Evolutionary conservation across 1,284 basidiomycete species (phyloP).

Genomic region (Wallemia mellicola): DNA sequence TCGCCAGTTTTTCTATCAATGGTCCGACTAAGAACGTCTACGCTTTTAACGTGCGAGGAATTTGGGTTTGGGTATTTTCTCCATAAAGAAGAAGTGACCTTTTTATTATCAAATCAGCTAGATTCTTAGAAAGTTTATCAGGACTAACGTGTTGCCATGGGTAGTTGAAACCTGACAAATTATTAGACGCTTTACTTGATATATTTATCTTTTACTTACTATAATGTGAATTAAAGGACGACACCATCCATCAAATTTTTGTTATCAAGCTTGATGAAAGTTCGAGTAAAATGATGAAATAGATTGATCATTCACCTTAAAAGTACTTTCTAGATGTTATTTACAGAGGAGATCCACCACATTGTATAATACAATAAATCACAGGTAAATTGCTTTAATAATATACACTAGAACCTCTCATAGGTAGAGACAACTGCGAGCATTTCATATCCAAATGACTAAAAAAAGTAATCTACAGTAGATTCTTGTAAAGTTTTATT

Average conservation of each 20-base stretch:
- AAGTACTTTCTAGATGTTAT: no score
- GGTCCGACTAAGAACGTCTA: constrained; percentile 5
- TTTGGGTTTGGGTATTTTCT: constrained; percentile 6
- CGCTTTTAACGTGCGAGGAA: constrained; percentile 4
- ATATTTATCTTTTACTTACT: background rate
- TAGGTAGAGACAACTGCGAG: no score
- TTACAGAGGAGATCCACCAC: no score
- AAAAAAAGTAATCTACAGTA: background rate
- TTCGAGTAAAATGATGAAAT: background rate
- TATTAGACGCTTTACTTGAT: background rate
- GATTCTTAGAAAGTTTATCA: no score
- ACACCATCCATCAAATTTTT: background rate
- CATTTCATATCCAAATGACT: no score
- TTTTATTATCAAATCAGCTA: background rate
- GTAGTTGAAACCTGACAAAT: background rate
- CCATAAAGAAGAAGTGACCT: constrained; percentile 4
- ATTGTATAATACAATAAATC: no score
- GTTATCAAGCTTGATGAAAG: background rate
- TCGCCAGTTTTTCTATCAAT: constrained; percentile 4
- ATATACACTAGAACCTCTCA: no score
- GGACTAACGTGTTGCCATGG: constrained; percentile 1
- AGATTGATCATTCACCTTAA: no score
- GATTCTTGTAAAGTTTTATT: no score
- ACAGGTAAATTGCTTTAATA: no score
- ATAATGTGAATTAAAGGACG: background rate